Conservation (phyloP, 441 rosid genomes). For the Geranium incanum region DNA sequence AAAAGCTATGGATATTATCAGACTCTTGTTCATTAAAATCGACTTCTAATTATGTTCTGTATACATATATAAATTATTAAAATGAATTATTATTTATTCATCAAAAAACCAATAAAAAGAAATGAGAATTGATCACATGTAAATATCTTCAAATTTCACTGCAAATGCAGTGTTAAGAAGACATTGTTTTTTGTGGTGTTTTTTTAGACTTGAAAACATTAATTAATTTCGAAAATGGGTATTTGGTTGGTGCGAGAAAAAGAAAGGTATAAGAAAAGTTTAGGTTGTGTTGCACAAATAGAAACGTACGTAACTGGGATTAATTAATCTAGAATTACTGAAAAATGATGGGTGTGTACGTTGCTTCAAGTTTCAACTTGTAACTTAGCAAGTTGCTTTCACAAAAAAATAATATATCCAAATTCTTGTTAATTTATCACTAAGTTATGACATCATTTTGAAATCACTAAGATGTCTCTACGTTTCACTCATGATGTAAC, state of each 20-base stretch:
- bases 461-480: background rate
- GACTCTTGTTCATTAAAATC: background rate
- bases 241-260: background rate
- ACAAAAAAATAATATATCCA: background rate
- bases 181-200: too few species aligned
- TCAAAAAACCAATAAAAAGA: background rate
- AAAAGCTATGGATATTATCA: background rate
- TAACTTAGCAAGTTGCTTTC: constrained; percentile 3
- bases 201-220: background rate
- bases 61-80: too few species aligned
- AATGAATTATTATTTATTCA: background rate
- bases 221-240: background rate
- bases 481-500: background rate
- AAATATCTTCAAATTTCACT: too few species aligned
- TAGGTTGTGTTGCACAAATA: background rate
- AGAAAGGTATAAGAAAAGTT: background rate
- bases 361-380: constrained; percentile 10
- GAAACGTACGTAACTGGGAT: background rate
- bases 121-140: too few species aligned
- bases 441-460: background rate
- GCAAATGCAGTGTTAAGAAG: too few species aligned
- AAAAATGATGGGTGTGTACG: background rate
- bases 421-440: background rate
- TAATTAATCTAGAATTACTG: background rate
- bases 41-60: too few species aligned